A percentile compares a stretch with the other conserved stretches of the same genome.
Evolutionary conservation across 2,329 filamentous ascomycete genomes (phyloP).

Genomic region (Talaromyces rugulosus): DNA sequence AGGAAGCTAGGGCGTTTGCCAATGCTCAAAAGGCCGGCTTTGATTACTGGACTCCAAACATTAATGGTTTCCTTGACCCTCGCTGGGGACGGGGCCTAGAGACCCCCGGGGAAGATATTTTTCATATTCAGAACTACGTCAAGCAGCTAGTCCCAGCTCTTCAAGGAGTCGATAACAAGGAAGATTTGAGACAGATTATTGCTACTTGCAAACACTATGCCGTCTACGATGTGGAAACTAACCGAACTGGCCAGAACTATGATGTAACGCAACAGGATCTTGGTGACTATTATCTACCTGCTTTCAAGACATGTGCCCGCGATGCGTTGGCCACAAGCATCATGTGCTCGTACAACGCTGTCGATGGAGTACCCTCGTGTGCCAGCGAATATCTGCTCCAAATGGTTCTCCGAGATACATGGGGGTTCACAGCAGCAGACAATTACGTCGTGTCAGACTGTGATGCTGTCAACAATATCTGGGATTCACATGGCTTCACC

Average conservation of each 20-base stretch:
- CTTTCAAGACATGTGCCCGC: slow-evolving; percentile 61
- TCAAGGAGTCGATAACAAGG: slow-evolving; percentile 36
- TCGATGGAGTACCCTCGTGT: slow-evolving; percentile 62
- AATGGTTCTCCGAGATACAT: slow-evolving; percentile 58
- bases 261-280: slow-evolving; percentile 56
- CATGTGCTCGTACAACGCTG: slow-evolving; percentile 58
- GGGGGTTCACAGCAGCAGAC: slow-evolving; percentile 55
- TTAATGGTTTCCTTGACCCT: slow-evolving; percentile 60
- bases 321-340: slow-evolving; percentile 53
- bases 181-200: slow-evolving; percentile 36
- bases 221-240: slow-evolving; percentile 50
- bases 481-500: slow-evolving; percentile 47
- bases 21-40: slow-evolving; percentile 50
- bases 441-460: slow-evolving; percentile 62
- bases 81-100: slow-evolving; percentile 57
- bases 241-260: slow-evolving; percentile 50
- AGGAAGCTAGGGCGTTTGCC: slow-evolving; percentile 59
- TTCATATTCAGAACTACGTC: slow-evolving; percentile 46
- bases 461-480: slow-evolving; percentile 56
- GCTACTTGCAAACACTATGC: slow-evolving; percentile 58
- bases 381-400: slow-evolving; percentile 58
- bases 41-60: slow-evolving; percentile 57
- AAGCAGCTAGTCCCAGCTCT: slow-evolving; percentile 47
- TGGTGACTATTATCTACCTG: slow-evolving; percentile 61
- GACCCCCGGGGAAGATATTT: slow-evolving; percentile 55